Evolutionary conservation across 73 alveolate genomes (phyloP), one percentile per base, ranked within the genome.

Genomic region (Paramecium pentaurelia): DNA sequence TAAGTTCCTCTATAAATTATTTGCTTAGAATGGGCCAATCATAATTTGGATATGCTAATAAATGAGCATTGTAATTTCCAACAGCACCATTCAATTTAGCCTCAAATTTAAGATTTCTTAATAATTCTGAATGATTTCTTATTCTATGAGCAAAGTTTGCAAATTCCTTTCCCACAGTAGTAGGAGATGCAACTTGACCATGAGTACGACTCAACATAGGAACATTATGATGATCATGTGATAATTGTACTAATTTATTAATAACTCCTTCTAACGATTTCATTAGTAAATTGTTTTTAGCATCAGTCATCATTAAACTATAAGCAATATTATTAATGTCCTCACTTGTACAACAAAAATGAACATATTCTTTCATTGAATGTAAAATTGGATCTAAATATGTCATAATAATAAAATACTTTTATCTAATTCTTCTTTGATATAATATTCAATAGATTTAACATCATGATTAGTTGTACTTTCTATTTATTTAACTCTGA

Each of bases 51-150:
- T 95, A 97, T 45, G 99, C 98, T 34, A 94, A 95, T 22, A 71
- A 30, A 89, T 97, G 99, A 8, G 98, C 99, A 90, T 97, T 97
- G 86, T 95, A 91, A 91, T 97, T 97, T 12, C 99, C 99, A 32
- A 96, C 99, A 4, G 99, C 99, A 12, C 99, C 99, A 88, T 97
- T 97, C 71, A 97, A 93, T 93, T 97, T 97, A n/a, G 99, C 99
- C 30, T 93, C 88, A 58, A 96, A 93, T 42, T 95, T 60, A 25
- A 92, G 95, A 22, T 89, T 77, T 25, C 95, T 90, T 28, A 97
- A 40, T 14, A 71, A 60, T 37, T 93, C 77, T 20, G 96, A 38
- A 44, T 94, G 93, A 58, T 93, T 71, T 22, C 95, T 89, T 14
- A 96, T 71, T 93, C 99, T 95, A 93, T 94, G 95, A 9, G 96